Evolutionary conservation across 495 filamentous ascomycete genomes (phyloP).

Genomic region (Schizothecium vesticola): DNA sequence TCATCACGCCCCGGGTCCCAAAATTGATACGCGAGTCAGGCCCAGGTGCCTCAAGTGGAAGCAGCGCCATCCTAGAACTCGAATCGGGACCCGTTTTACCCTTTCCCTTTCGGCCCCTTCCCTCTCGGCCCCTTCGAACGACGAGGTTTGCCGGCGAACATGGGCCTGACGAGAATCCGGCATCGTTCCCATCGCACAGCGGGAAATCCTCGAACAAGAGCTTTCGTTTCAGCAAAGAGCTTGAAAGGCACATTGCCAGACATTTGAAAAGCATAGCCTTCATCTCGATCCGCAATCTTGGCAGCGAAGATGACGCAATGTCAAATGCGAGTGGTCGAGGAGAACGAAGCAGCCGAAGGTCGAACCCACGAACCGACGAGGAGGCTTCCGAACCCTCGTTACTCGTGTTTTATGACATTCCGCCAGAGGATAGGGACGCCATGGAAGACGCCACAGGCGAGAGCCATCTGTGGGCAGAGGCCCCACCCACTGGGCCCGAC

Average conservation of each 20-base stretch:
- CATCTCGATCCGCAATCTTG: not conserved
- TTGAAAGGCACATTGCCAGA: not conserved
- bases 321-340: not conserved
- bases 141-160: not conserved
- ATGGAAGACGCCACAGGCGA: not conserved
- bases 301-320: not conserved
- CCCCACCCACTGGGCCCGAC: no score
- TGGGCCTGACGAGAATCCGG: not conserved
- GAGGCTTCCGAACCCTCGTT: not conserved
- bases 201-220: not conserved
- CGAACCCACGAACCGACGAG: not conserved
- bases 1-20: no score
- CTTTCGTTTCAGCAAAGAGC: not conserved
- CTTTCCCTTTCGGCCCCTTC: no score
- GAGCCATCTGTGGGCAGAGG: no score
- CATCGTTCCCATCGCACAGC: not conserved
- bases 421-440: not conserved
- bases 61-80: not conserved
- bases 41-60: not conserved
- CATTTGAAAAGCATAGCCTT: not conserved
- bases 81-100: no score
- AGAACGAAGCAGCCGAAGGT: not conserved
- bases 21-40: not conserved
- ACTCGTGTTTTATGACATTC: not conserved
- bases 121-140: no score